Evolutionary conservation across 1,139 yeast genomes (phyloP), one percentile per base, ranked within the genome.

Genomic region (Magnusiomyces ingens): DNA sequence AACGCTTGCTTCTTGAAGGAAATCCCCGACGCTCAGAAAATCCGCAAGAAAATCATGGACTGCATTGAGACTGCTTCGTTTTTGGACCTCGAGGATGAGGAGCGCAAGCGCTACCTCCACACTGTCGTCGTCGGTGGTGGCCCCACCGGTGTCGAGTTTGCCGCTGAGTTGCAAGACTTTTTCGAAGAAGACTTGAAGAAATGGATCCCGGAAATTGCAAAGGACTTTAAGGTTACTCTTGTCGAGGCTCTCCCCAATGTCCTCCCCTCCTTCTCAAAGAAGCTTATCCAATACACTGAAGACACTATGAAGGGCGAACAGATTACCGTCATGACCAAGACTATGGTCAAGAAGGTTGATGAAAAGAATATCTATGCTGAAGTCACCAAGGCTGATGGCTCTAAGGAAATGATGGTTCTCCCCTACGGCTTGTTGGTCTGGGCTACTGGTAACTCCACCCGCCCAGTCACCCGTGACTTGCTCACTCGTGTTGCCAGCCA

Each of bases 401-500:
- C 78, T 44, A 75, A 80, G 61, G 77, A 78, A 62, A 71, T 75
- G 53, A 72, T 79, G 49, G 84, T 81, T 61, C 75, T 90, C 64
- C 96, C 96, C 54, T 91, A 90, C 69, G 97, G 98, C 66, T 75
- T 88, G 66, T 78, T 91, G 63, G 93, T 91, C 60, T 91, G 98
- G 98, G 97, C 97, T 57, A 91, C 96, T 52, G 98, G 98, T 73
- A 90, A 89, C 71, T 93, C 94, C 58, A 91, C 91, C 59, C 84
- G 96, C 72, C 82, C 81, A 50, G 79, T 91, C 58, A 79, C 86
- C 56, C 77, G 81, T 58, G 80, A 81, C 64, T 75, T 91, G 67
- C 82, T 85, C 71, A 66, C 77, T 54, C 79, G 80, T 71, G 74
- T 91, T 62, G 88, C 86, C 50, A 91, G 83, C 59, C 98, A 91